These are phyloP conservation scores for Hypoxylon sp. DNA, from an alignment of 2,329 filamentous ascomycete genomes.

Conservation along the genomic window DNA sequence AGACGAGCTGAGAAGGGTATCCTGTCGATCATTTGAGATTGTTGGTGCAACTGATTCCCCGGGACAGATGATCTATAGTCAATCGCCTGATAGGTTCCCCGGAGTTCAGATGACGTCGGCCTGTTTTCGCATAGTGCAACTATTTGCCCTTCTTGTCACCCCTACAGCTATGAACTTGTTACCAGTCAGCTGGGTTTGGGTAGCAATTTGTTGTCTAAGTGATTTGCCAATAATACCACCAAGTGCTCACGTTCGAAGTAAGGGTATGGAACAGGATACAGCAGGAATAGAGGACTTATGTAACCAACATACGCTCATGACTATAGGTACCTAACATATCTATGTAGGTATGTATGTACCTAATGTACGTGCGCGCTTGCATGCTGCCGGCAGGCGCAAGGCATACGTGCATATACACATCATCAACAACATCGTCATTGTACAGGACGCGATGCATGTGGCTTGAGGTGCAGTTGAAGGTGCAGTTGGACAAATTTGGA, in stretches of 20 bases:
- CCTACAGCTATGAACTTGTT: conserved; percentile 14
- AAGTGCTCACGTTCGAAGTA: conserved; percentile 8
- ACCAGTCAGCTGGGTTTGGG: conserved; percentile 40
- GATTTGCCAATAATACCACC: conserved; percentile 16
- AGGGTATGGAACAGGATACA: conserved; percentile 24
- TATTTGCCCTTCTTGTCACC: neutral
- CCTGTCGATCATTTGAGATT: conserved; percentile 34
- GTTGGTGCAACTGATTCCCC: conserved; percentile 24
- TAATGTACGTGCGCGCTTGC: conserved; percentile 16
- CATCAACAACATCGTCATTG: conserved; percentile 29
- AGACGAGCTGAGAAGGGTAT: conserved; percentile 22
- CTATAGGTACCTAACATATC: neutral
- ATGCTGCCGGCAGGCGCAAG: conserved; percentile 16
- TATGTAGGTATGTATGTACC: conserved; percentile 1
- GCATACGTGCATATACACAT: conserved; percentile 20
- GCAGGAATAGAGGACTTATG: conserved; percentile 14
- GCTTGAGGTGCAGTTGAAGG: conserved; percentile 19
- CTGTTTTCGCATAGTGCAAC: conserved; percentile 18
- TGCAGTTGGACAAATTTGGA: conserved; percentile 26
- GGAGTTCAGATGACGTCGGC: conserved; percentile 33
- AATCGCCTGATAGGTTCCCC: conserved; percentile 23
- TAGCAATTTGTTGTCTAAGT: conserved; percentile 26
- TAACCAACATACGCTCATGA: conserved; percentile 35
- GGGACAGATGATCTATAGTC: conserved; percentile 35
- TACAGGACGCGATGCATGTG: conserved; percentile 29